Percentiles rank a stretch among this genome's conserved stretches.
Conservation (phyloP, 352 stramenopile genomes). For the Globisporangium nodosum region DNA sequence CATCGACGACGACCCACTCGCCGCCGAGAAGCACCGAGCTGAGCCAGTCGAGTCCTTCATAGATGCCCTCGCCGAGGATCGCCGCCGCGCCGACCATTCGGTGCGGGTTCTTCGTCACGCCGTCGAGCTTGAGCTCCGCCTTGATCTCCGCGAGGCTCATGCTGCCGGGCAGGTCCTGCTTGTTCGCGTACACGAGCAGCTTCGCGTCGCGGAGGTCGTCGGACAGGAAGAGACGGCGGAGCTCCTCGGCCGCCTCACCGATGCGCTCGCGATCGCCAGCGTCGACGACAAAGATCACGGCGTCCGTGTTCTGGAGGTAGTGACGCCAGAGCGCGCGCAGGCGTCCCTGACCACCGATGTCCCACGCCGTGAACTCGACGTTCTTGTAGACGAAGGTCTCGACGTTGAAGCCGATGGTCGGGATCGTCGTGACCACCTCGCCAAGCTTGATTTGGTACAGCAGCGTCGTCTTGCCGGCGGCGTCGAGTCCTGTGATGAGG, state of each 20-base stretch:
- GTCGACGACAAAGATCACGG: conserved; percentile 86
- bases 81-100: conserved; percentile 22
- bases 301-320: conserved; percentile 65
- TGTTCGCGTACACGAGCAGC: conserved; percentile 48
- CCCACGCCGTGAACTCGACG: conserved; percentile 81
- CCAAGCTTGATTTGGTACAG: conserved; percentile 88
- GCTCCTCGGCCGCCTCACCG: conserved; percentile 34
- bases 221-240: conserved; percentile 37
- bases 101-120: conserved; percentile 29
- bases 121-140: conserved; percentile 23
- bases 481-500: conserved; percentile 85
- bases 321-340: conserved; percentile 57
- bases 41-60: conserved; percentile 46
- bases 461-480: conserved; percentile 64
- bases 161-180: conserved; percentile 32
- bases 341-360: conserved; percentile 58
- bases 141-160: conserved; percentile 23
- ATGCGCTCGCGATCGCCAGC: conserved; percentile 44
- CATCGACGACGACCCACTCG: background rate
- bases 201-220: conserved; percentile 35
- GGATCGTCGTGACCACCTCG: conserved; percentile 60
- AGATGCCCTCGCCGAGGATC: conserved; percentile 27
- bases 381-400: conserved; percentile 69
- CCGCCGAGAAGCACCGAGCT: conserved; percentile 22
- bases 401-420: conserved; percentile 86